A percentile compares a stretch with the other conserved stretches of the same genome.
These are phyloP conservation scores for Clarireedia paspali DNA, from an alignment of 2,329 filamentous ascomycete species.

Conservation along the genomic window DNA sequence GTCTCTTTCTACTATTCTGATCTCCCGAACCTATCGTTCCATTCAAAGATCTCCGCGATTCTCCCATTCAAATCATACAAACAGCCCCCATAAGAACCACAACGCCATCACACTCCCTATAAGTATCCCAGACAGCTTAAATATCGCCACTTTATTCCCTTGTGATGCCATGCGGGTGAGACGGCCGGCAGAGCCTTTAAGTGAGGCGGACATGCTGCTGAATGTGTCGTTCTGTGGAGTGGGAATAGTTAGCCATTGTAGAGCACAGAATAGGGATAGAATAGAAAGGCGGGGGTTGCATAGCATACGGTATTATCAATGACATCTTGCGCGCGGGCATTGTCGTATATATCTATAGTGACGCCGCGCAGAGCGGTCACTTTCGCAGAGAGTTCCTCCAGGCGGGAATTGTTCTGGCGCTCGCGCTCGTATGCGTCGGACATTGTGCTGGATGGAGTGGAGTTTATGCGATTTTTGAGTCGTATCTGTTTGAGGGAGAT, in stretches of 20 bases:
- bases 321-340: conserved; percentile 78
- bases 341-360: conserved; percentile 96
- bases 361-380: conserved; percentile 87
- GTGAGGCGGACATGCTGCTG: conserved; percentile 71
- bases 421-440: conserved; percentile 73
- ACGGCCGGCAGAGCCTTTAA: conserved; percentile 77
- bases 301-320: conserved; percentile 74
- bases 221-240: conserved; percentile 71
- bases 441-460: conserved; percentile 37
- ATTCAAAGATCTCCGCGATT: not conserved
- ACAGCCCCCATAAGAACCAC: conserved; percentile 45
- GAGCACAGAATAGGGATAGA: not conserved
- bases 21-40: not conserved
- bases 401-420: conserved; percentile 88
- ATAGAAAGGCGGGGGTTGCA: not conserved
- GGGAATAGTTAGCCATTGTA: not conserved
- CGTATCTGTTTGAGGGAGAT: not conserved
- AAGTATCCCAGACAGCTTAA: conserved; percentile 83
- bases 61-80: conserved; percentile 17
- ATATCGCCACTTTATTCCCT: conserved; percentile 83
- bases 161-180: conserved; percentile 84
- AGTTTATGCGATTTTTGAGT: conserved; percentile 12
- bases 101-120: conserved; percentile 64
- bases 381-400: conserved; percentile 84
- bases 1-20: not conserved